These are phyloP conservation scores for Talaromyces sp. DNA, from an alignment of 2,329 filamentous ascomycete genomes.

Conservation along the genomic window DNA sequence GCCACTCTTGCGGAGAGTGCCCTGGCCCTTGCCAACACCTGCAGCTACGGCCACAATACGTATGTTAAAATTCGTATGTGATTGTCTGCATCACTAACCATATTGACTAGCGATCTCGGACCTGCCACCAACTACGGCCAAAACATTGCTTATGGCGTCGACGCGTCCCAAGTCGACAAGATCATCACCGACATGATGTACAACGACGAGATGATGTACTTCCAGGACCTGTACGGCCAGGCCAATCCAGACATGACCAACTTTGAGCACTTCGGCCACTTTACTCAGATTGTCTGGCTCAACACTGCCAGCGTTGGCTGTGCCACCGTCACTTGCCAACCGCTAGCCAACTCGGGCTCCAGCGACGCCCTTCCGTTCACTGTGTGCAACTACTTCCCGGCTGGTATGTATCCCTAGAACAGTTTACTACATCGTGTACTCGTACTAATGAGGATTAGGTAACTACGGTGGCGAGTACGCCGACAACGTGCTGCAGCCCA, in stretches of 20 bases:
- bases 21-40: conserved; percentile 56
- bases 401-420: conserved; percentile 51
- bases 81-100: background rate
- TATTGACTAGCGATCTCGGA: conserved; percentile 2
- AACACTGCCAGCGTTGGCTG: conserved; percentile 59
- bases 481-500: conserved; percentile 45
- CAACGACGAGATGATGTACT: conserved; percentile 65
- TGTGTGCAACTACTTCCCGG: conserved; percentile 79
- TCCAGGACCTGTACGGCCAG: conserved; percentile 54
- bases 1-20: conserved; percentile 60
- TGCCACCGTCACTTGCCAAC: conserved; percentile 43
- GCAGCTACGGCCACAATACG: conserved; percentile 71
- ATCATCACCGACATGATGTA: conserved; percentile 84
- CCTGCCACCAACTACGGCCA: conserved; percentile 54
- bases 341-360: conserved; percentile 37
- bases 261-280: conserved; percentile 68
- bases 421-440: background rate
- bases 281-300: conserved; percentile 70
- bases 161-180: conserved; percentile 53
- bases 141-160: conserved; percentile 73
- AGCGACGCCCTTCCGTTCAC: conserved; percentile 59
- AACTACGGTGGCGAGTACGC: conserved; percentile 53
- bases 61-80: conserved; percentile 46
- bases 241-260: conserved; percentile 54
- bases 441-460: conserved; percentile 35